Percentiles rank a stretch among this genome's conserved stretches.
phyloP scores from a whole-genome alignment of 169 alveolate genomes.

The Neospora caninum region DNA sequence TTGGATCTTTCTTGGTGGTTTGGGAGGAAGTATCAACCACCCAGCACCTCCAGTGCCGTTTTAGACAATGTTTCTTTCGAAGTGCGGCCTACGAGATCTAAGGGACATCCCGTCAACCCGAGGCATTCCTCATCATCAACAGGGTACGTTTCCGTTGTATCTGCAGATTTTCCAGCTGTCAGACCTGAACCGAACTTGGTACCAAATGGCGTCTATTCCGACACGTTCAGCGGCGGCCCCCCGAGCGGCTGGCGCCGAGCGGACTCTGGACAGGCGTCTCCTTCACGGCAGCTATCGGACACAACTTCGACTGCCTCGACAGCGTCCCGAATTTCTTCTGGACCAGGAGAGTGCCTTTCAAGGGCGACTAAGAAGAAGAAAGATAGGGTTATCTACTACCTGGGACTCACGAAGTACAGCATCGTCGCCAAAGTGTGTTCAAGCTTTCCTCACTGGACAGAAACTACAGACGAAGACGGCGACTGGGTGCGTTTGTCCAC shows the following conservation, averaged over 20 bases:
- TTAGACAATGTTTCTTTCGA: too few relatives aligned
- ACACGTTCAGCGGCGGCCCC: neutral
- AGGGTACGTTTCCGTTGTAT: neutral
- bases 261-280: neutral
- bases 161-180: neutral
- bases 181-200: neutral
- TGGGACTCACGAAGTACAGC: constrained; percentile 55
- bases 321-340: neutral
- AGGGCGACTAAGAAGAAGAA: neutral
- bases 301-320: constrained; percentile 12
- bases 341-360: neutral
- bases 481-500: constrained; percentile 67
- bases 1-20: too few relatives aligned
- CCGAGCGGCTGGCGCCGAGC: neutral
- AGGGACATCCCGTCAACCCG: neutral
- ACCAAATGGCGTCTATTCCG: neutral
- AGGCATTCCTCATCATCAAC: neutral
- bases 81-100: too few relatives aligned
- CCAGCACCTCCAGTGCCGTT: too few relatives aligned
- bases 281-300: constrained; percentile 17
- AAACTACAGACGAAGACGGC: constrained; percentile 57
- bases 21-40: too few relatives aligned
- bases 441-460: constrained; percentile 66
- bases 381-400: constrained; percentile 44
- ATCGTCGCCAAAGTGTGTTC: constrained; percentile 58